phyloP scores from a whole-genome alignment of 306 rosid species.

The Cucurbita moschata region DNA sequence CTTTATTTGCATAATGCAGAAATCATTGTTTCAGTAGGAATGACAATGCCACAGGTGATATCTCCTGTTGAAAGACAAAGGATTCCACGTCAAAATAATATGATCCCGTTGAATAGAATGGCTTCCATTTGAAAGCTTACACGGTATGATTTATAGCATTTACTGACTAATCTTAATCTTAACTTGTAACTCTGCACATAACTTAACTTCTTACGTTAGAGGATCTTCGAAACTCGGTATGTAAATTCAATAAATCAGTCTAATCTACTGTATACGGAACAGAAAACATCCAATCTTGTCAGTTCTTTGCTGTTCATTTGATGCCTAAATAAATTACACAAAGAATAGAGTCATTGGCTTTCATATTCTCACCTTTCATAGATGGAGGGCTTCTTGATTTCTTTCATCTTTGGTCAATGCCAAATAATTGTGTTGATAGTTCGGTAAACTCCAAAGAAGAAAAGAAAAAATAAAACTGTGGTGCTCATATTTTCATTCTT shows the following conservation, averaged over 20 bases:
- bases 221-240: background rate
- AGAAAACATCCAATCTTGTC: too few species aligned
- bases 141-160: background rate
- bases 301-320: background rate
- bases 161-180: background rate
- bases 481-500: too few species aligned
- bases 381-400: background rate
- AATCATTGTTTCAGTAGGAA: slow-evolving; percentile 80
- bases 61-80: slow-evolving; percentile 60
- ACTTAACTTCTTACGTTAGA: background rate
- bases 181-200: background rate
- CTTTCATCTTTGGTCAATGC: background rate
- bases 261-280: too few species aligned
- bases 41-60: slow-evolving; percentile 82
- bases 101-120: slow-evolving; percentile 44
- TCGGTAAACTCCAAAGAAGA: too few species aligned
- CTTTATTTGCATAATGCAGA: slow-evolving; percentile 32
- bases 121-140: slow-evolving; percentile 16
- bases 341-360: background rate
- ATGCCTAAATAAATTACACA: background rate
- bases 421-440: background rate
- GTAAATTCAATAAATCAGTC: background rate
- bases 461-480: too few species aligned
- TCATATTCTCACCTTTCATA: background rate
- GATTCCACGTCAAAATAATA: slow-evolving; percentile 27